A percentile compares a stretch with the other conserved stretches of the same genome.
Conservation (phyloP, 1,284 basidiomycete genomes). For the Moesziomyces antarcticus region DNA sequence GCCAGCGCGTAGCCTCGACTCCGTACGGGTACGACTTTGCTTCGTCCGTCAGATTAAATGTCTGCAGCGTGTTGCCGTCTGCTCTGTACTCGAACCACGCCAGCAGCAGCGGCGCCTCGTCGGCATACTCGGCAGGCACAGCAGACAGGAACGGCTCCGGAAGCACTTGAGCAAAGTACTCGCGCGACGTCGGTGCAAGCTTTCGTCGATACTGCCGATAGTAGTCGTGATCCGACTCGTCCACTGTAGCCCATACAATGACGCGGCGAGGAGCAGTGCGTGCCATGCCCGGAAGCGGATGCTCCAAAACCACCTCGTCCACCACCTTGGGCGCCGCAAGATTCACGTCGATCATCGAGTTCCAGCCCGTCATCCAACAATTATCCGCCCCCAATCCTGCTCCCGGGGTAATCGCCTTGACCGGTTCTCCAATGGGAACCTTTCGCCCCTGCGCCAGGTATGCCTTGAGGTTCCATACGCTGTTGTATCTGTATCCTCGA, state of each 20-base stretch:
- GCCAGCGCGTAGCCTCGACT: conserved; percentile 24
- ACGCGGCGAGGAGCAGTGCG: conserved; percentile 28
- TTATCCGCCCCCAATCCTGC: conserved; percentile 14
- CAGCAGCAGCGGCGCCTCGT: conserved; percentile 27
- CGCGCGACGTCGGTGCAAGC: conserved; percentile 6
- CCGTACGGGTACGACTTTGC: conserved; percentile 28
- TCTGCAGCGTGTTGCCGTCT: conserved; percentile 34
- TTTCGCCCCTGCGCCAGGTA: conserved; percentile 39
- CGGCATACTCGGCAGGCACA: conserved; percentile 24
- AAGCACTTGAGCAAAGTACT: conserved; percentile 17
- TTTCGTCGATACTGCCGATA: conserved; percentile 21
- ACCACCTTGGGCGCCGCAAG: conserved; percentile 30
- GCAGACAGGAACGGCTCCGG: conserved; percentile 15
- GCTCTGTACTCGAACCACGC: conserved; percentile 30
- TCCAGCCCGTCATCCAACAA: conserved; percentile 49
- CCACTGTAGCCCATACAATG: conserved; percentile 33
- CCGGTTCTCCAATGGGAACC: conserved; percentile 40
- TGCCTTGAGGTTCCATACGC: conserved; percentile 35
- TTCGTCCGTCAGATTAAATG: conserved; percentile 30
- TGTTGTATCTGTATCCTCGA: conserved; percentile 34
- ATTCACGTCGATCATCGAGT: conserved; percentile 32
- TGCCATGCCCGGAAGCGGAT: conserved; percentile 35
- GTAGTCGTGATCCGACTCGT: conserved; percentile 24
- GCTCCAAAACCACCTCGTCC: conserved; percentile 37
- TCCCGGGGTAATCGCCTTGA: conserved; percentile 44